Evolutionary conservation across 495 filamentous ascomycete genomes (phyloP).

Genomic region (Baudoinia panamericana): DNA sequence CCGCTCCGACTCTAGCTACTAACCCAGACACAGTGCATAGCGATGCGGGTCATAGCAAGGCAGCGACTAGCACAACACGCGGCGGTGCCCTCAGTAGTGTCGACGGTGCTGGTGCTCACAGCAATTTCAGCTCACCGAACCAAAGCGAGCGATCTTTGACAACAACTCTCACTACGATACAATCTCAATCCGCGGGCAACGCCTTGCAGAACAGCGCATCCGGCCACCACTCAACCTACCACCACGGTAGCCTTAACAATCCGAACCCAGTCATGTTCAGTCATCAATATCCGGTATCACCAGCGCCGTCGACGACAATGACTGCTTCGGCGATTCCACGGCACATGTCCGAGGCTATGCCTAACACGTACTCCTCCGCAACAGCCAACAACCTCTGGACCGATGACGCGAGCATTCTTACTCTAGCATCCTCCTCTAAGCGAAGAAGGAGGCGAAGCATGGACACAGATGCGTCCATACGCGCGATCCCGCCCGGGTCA

Average conservation of each 20-base stretch:
- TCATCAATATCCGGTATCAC: conserved; percentile 71
- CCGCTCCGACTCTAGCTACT: conserved; percentile 68
- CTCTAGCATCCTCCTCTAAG: conserved; percentile 91
- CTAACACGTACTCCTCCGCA: conserved; percentile 71
- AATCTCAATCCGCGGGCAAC: conserved; percentile 64
- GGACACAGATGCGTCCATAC: conserved; percentile 91
- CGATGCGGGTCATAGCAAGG: conserved; percentile 64
- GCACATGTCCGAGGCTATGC: conserved; percentile 52
- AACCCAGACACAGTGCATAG: conserved; percentile 63
- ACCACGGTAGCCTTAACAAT: conserved; percentile 23
- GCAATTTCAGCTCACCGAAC: conserved; percentile 87
- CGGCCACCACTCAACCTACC: conserved; percentile 32
- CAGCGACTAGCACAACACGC: conserved; percentile 54
- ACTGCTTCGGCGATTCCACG: conserved; percentile 57
- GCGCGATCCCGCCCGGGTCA: conserved; percentile 81
- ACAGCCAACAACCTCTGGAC: conserved; percentile 86
- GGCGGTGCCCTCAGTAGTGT: conserved; percentile 51
- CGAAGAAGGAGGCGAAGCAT: conserved; percentile 76
- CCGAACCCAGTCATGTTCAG: conserved; percentile 58
- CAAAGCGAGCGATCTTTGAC: conserved; percentile 84
- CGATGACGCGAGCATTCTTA: conserved; percentile 91
- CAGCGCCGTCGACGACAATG: conserved; percentile 35
- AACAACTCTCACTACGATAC: conserved; percentile 91
- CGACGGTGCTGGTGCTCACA: conserved; percentile 53
- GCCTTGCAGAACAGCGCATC: conserved; percentile 35